Conservation (phyloP, 2,329 filamentous ascomycete species). For the Fusarium nanum region DNA sequence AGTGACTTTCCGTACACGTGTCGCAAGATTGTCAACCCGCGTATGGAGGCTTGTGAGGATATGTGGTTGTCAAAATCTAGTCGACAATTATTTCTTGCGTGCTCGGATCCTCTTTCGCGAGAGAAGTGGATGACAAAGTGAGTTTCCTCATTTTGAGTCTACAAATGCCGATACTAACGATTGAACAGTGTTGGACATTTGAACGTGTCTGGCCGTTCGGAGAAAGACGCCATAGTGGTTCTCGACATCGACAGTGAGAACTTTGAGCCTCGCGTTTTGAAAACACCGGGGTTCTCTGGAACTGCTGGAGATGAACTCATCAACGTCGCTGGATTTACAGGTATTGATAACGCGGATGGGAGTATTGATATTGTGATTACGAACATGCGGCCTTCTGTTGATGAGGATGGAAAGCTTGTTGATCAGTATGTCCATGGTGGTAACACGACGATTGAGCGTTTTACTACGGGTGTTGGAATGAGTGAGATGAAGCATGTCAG, state of each 20-base stretch:
- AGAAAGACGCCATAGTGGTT: conserved; percentile 48
- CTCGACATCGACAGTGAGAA: conserved; percentile 48
- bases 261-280: conserved; percentile 42
- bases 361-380: conserved; percentile 29
- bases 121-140: conserved; percentile 40
- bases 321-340: conserved; percentile 48
- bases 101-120: conserved; percentile 35
- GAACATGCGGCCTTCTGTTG: conserved; percentile 33
- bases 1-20: conserved; percentile 44
- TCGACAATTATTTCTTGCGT: conserved; percentile 42
- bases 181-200: conserved; percentile 23
- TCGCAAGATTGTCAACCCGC: conserved; percentile 34
- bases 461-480: conserved; percentile 4
- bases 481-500: conserved; percentile 32
- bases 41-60: conserved; percentile 43
- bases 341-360: conserved; percentile 40
- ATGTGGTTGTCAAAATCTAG: conserved; percentile 44
- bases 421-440: conserved; percentile 29
- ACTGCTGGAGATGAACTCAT: conserved; percentile 49
- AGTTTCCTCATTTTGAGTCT: not conserved
- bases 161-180: not conserved
- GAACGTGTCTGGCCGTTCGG: conserved; percentile 48
- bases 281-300: conserved; percentile 46
- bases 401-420: conserved; percentile 9
- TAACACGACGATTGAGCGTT: conserved; percentile 37